Evolutionary conservation across 2,329 filamentous ascomycete genomes (phyloP).

Genomic region (Colletotrichum spaethianum): DNA sequence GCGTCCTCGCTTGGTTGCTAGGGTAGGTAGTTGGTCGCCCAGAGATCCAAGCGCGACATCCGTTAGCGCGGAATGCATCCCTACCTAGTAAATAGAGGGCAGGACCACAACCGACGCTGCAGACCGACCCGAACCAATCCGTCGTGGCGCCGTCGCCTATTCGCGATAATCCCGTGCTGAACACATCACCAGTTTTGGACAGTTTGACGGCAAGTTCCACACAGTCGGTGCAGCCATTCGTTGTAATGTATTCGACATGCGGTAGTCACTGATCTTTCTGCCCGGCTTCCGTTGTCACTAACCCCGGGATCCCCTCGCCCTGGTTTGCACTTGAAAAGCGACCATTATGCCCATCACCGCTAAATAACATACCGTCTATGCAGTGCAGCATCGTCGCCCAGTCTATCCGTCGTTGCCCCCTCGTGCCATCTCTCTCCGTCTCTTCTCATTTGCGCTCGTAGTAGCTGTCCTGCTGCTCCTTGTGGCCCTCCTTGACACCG

Average conservation of each 20-base stretch:
- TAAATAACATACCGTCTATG: background rate
- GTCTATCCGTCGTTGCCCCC: background rate
- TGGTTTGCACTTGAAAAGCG: background rate
- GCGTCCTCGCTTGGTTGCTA: conserved; percentile 14
- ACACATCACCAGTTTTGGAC: background rate
- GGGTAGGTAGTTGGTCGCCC: background rate
- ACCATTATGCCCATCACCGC: background rate
- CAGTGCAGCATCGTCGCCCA: background rate
- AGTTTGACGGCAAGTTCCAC: too few species aligned
- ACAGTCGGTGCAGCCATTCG: background rate
- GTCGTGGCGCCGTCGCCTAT: background rate
- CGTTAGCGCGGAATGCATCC: background rate
- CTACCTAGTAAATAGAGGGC: conserved; percentile 23
- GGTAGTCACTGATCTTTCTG: background rate
- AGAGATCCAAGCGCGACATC: background rate
- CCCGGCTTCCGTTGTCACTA: too few species aligned
- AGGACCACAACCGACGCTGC: background rate
- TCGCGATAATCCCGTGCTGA: background rate
- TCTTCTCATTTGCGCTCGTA: conserved; percentile 51
- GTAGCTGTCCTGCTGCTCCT: conserved; percentile 64
- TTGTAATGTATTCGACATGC: background rate
- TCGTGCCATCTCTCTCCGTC: too few species aligned
- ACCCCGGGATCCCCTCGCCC: too few species aligned
- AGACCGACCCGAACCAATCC: too few species aligned
- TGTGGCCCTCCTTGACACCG: conserved; percentile 54